Percentiles rank a stretch among this genome's conserved stretches.
Conservation (phyloP, 768 basidiomycete species). For the Mycena metata region DNA sequence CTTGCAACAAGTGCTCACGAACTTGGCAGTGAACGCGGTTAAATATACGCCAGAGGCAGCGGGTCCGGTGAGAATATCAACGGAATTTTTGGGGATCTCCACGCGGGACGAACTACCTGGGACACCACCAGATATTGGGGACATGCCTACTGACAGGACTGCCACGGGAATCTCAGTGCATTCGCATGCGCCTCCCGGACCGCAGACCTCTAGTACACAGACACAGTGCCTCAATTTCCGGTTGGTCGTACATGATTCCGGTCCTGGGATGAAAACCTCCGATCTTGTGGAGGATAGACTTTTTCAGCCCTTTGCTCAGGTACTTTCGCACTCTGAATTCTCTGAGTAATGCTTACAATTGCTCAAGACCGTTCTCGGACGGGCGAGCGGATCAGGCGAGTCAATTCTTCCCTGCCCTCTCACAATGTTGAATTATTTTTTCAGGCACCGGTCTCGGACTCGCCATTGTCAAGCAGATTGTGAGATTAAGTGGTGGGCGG, state of each 20-base stretch:
- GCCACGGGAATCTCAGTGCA: background rate
- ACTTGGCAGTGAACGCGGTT: conserved; percentile 56
- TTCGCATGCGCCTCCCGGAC: too few relatives aligned
- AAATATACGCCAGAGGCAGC: conserved; percentile 47
- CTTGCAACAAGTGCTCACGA: conserved; percentile 52
- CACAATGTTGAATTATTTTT: conserved; percentile 38
- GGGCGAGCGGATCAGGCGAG: conserved; percentile 50
- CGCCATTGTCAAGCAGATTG: conserved; percentile 59
- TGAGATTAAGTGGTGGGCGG: conserved; percentile 55
- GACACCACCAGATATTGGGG: conserved; percentile 26
- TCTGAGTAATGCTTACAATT: background rate
- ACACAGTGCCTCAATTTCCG: conserved; percentile 37
- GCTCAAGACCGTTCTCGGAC: conserved; percentile 51
- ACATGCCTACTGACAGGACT: too few relatives aligned
- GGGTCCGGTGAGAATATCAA: conserved; percentile 45
- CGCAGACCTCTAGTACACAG: background rate
- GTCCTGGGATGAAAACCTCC: conserved; percentile 40
- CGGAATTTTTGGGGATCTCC: conserved; percentile 35
- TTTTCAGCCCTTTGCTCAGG: conserved; percentile 45
- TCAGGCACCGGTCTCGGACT: conserved; percentile 55
- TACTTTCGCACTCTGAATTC: background rate
- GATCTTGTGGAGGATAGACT: conserved; percentile 42
- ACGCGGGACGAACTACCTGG: conserved; percentile 33
- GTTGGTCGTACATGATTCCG: conserved; percentile 36
- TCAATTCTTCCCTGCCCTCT: background rate